phyloP scores from a whole-genome alignment of 2,329 filamentous ascomycete species.

The Emmonsiellopsis sp. region DNA sequence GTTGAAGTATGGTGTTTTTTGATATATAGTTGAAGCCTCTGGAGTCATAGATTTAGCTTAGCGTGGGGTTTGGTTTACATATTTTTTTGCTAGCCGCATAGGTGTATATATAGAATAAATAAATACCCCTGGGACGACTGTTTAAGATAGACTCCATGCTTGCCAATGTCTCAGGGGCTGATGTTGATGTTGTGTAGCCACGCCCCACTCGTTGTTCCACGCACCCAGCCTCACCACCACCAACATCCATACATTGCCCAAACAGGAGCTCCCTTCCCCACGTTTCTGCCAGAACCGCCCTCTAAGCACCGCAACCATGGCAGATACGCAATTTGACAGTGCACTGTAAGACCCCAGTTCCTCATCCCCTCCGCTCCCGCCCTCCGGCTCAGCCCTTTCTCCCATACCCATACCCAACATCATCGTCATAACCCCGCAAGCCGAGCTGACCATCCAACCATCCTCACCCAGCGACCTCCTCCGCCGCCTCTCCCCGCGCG shows the following conservation, averaged over 20 bases:
- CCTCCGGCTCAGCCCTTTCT: not conserved
- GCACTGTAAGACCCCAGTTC: slow-evolving; percentile 33
- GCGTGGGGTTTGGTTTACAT: not conserved
- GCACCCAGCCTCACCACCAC: slow-evolving; percentile 1
- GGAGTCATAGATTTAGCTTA: not conserved
- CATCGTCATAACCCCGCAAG: slow-evolving; percentile 10
- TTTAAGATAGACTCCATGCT: too few relatives aligned
- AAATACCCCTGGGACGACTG: not conserved
- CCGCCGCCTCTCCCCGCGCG: slow-evolving; percentile 89
- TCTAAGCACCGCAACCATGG: slow-evolving; percentile 23
- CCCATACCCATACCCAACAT: not conserved
- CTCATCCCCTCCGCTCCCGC: not conserved
- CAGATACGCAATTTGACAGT: slow-evolving; percentile 42
- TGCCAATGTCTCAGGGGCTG: not conserved
- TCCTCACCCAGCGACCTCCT: slow-evolving; percentile 72
- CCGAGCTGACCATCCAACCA: slow-evolving; percentile 3
- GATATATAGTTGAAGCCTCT: too few relatives aligned
- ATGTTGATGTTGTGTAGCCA: slow-evolving; percentile 1
- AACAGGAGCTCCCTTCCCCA: not conserved
- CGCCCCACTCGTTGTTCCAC: slow-evolving; percentile 12
- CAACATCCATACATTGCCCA: not conserved
- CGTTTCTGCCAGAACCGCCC: not conserved
- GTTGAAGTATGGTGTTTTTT: too few relatives aligned
- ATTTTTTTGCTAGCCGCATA: not conserved
- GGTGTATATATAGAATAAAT: not conserved